Conservation (phyloP, 1,284 basidiomycete species). For the Leccinum pachyderme region DNA sequence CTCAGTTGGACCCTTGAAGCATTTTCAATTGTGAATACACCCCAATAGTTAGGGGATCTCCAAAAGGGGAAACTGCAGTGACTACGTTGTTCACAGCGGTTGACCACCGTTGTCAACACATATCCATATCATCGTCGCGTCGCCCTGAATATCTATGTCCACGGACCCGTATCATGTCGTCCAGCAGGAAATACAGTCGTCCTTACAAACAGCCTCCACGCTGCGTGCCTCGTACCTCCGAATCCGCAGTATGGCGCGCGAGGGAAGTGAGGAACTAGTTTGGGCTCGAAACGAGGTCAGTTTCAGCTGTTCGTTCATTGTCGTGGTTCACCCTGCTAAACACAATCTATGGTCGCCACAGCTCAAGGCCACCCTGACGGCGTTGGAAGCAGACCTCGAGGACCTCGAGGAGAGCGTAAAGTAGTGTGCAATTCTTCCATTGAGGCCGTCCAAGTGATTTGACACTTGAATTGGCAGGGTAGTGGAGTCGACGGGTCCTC, state of each 20-base stretch:
- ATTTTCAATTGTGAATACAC: too few relatives aligned
- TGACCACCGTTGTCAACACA: background rate
- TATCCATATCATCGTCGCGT: background rate
- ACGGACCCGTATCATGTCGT: constrained; percentile 80
- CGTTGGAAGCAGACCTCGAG: constrained; percentile 81
- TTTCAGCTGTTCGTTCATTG: constrained; percentile 2
- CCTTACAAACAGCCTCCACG: constrained; percentile 66
- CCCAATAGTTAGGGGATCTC: background rate
- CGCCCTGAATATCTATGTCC: constrained; percentile 47
- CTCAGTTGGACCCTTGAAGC: too few relatives aligned
- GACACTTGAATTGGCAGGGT: constrained; percentile 46
- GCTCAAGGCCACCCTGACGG: constrained; percentile 72
- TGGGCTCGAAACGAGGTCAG: constrained; percentile 74
- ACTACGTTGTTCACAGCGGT: background rate
- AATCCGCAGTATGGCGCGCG: constrained; percentile 66
- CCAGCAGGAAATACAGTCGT: constrained; percentile 71
- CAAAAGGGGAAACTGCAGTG: background rate
- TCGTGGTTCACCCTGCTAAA: background rate
- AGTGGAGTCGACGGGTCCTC: constrained; percentile 77
- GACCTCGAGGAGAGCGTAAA: constrained; percentile 88
- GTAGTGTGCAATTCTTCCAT: constrained; percentile 37
- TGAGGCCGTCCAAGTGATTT: background rate
- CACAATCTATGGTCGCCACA: constrained; percentile 32
- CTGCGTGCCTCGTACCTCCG: constrained; percentile 73
- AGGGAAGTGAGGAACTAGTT: constrained; percentile 69